phyloP scores from a whole-genome alignment of 208 protist species.

The Perkinsela sp. region DNA sequence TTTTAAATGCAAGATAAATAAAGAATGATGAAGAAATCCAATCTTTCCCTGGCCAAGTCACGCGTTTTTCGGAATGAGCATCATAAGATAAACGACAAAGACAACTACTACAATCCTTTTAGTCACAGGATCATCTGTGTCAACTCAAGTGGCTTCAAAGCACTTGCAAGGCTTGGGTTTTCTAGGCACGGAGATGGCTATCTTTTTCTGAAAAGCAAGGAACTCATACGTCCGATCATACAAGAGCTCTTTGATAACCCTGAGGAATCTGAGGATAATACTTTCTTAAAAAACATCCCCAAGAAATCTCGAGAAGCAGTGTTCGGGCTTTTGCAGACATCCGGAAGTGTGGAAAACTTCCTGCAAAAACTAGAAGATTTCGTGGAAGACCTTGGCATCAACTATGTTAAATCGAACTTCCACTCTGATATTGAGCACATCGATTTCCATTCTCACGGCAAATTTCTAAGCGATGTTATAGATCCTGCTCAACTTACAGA shows the following conservation, averaged over 20 bases:
- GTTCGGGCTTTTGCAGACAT: not conserved
- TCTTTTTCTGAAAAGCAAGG: not conserved
- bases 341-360: not conserved
- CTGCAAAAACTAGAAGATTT: not conserved
- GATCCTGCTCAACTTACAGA: constrained; percentile 13
- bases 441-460: not conserved
- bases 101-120: not conserved
- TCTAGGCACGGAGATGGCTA: not conserved
- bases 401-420: not conserved
- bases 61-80: too few species aligned
- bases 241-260: not conserved
- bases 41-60: too few species aligned
- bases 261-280: not conserved
- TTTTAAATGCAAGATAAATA: too few species aligned
- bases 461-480: not conserved
- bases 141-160: not conserved
- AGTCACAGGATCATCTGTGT: not conserved
- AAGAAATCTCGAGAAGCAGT: not conserved
- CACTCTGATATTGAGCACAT: not conserved
- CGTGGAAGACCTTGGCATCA: not conserved
- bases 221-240: not conserved
- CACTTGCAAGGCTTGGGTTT: not conserved
- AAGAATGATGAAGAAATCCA: too few species aligned
- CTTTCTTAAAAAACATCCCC: not conserved
- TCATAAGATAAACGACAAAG: not conserved